Conservation (phyloP, 1,284 basidiomycete genomes). For the Veloporphyrellus conicus region DNA sequence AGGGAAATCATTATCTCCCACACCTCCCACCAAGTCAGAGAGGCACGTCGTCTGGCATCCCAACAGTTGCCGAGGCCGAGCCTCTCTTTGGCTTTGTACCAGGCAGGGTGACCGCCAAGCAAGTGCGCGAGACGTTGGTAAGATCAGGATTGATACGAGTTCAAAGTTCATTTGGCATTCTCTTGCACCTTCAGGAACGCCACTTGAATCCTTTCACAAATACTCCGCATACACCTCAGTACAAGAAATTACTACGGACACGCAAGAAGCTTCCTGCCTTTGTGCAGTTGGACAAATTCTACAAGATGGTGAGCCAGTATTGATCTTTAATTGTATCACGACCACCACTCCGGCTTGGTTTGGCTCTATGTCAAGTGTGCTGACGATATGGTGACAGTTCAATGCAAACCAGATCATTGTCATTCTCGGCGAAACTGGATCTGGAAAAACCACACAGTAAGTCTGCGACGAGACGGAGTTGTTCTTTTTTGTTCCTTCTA, state of each 20-base stretch:
- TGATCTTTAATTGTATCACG: conserved; percentile 14
- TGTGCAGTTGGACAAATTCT: conserved; percentile 89
- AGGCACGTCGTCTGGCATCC: conserved; percentile 16
- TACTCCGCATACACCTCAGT: conserved; percentile 69
- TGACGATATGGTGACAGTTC: conserved; percentile 50
- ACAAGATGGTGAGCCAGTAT: conserved; percentile 66
- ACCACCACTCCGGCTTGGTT: conserved; percentile 39
- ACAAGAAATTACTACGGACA: conserved; percentile 81
- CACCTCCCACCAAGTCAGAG: conserved; percentile 39
- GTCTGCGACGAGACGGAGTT: conserved; percentile 84
- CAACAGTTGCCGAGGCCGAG: conserved; percentile 36
- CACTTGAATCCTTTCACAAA: conserved; percentile 91
- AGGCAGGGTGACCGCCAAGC: conserved; percentile 66
- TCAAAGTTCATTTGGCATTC: not conserved
- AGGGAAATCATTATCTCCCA: conserved; percentile 58
- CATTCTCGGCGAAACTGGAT: conserved; percentile 92
- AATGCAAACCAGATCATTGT: conserved; percentile 86
- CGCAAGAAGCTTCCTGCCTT: conserved; percentile 91
- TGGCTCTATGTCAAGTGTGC: conserved; percentile 14
- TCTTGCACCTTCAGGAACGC: conserved; percentile 54
- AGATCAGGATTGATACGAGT: conserved; percentile 43
- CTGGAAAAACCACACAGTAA: conserved; percentile 93
- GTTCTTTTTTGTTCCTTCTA: conserved; percentile 20
- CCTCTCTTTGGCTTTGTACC: conserved; percentile 79
- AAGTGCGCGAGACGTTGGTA: conserved; percentile 74